phyloP scores from a whole-genome alignment of 768 basidiomycete genomes.

The Gelatoporia subvermispora region DNA sequence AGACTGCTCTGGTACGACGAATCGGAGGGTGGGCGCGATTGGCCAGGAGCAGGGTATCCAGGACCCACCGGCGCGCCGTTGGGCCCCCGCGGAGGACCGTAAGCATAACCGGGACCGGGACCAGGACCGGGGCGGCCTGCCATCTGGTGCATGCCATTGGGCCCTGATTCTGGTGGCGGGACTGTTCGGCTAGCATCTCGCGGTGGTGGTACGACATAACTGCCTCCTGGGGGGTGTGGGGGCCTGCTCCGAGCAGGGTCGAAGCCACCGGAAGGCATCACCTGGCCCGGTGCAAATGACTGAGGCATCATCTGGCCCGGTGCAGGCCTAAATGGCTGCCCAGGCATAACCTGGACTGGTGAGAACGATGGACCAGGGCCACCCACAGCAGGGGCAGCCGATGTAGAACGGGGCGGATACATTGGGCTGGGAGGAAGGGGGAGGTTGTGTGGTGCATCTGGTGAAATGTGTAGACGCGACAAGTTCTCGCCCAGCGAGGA shows the following conservation, averaged over 20 bases:
- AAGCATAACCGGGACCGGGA: conserved; percentile 3
- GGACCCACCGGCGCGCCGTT: background rate
- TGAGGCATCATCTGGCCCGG: conserved; percentile 14
- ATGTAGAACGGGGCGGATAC: conserved; percentile 4
- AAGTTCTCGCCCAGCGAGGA: background rate
- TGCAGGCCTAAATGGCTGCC: conserved; percentile 26
- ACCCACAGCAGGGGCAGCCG: conserved; percentile 1
- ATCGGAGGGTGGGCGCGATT: conserved; percentile 19
- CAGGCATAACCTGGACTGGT: conserved; percentile 18
- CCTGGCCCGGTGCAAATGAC: conserved; percentile 16
- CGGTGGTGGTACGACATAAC: conserved; percentile 5
- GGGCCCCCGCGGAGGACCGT: conserved; percentile 6
- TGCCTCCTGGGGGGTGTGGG: conserved; percentile 4
- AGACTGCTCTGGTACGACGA: conserved; percentile 27
- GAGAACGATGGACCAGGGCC: conserved; percentile 26
- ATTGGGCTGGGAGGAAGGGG: background rate
- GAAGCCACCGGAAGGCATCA: conserved; percentile 8
- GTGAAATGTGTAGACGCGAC: background rate
- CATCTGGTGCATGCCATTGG: conserved; percentile 13
- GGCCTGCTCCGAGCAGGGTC: conserved; percentile 13
- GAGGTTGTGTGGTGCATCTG: background rate
- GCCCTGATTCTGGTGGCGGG: background rate
- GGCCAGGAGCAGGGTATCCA: conserved; percentile 3
- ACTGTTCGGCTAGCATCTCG: background rate
- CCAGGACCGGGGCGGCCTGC: conserved; percentile 1